Percentiles rank a stretch among this genome's conserved stretches.
Conservation (phyloP, 768 basidiomycete genomes). For the Rhodotorula taiwanensis region DNA sequence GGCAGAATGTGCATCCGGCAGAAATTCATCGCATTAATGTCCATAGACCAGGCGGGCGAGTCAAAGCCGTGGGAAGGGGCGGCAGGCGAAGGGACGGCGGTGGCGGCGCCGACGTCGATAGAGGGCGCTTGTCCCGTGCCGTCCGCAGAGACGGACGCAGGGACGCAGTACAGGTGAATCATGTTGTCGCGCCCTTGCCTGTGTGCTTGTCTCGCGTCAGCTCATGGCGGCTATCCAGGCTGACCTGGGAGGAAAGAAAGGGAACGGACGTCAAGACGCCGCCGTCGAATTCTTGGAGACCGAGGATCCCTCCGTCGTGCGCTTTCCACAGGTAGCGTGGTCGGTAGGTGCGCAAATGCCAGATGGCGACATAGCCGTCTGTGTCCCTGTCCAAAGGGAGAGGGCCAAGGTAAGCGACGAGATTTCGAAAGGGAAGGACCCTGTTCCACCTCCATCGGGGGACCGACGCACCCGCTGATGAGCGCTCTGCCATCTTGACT, state of each 20-base stretch:
- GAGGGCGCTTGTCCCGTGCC: neutral
- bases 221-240: rapidly evolving
- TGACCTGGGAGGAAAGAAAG: neutral
- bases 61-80: slow-evolving; percentile 51
- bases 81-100: slow-evolving; percentile 41
- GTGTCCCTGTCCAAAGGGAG: slow-evolving; percentile 59
- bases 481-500: neutral
- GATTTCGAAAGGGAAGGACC: neutral
- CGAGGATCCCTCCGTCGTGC: slow-evolving; percentile 69
- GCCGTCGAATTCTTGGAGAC: slow-evolving; percentile 65
- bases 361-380: slow-evolving; percentile 67
- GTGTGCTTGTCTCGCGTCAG: neutral
- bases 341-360: slow-evolving; percentile 69
- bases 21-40: slow-evolving; percentile 89
- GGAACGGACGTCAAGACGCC: slow-evolving; percentile 67
- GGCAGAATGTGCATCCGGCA: slow-evolving; percentile 74
- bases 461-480: slow-evolving; percentile 2
- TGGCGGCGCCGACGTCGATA: slow-evolving; percentile 43
- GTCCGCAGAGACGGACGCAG: slow-evolving; percentile 29
- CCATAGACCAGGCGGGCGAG: slow-evolving; percentile 59
- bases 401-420: no score
- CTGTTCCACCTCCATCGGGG: no score
- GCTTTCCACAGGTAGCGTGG: slow-evolving; percentile 67
- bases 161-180: slow-evolving; percentile 63
- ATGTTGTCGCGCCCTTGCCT: slow-evolving; percentile 85